These are phyloP conservation scores for Microascus cirrosus DNA, from an alignment of 2,329 filamentous ascomycete genomes.

Conservation along the genomic window DNA sequence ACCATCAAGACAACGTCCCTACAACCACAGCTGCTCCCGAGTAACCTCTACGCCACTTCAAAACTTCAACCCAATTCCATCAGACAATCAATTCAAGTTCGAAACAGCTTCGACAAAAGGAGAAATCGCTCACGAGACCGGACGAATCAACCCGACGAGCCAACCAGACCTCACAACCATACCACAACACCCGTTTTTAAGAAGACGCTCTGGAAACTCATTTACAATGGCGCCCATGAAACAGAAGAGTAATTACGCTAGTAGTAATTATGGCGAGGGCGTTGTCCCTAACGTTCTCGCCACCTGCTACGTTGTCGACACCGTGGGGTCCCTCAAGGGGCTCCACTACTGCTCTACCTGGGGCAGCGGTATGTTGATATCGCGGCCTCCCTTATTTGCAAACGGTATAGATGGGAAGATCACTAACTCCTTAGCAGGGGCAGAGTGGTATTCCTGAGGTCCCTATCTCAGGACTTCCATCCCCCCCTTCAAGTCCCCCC, in stretches of 20 bases:
- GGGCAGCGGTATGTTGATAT: slow-evolving; percentile 53
- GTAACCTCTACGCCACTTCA: neutral
- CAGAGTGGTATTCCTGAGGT: slow-evolving; percentile 95
- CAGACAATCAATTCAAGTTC: neutral
- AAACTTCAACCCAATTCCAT: neutral
- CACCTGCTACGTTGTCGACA: slow-evolving; percentile 81
- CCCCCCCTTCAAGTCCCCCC: slow-evolving; percentile 81
- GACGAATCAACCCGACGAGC: neutral
- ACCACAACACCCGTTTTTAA: neutral
- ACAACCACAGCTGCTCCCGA: neutral
- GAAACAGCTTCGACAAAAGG: neutral
- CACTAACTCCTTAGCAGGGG: slow-evolving; percentile 37
- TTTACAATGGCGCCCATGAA: slow-evolving; percentile 57
- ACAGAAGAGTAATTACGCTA: slow-evolving; percentile 55
- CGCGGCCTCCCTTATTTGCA: slow-evolving; percentile 1
- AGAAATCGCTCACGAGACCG: neutral
- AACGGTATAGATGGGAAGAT: neutral
- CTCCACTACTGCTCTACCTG: slow-evolving; percentile 95
- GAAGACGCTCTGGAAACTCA: slow-evolving; percentile 7
- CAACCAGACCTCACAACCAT: neutral
- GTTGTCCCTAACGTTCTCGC: slow-evolving; percentile 68
- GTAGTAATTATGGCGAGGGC: slow-evolving; percentile 68
- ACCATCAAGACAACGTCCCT: neutral
- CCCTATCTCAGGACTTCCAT: slow-evolving; percentile 72
- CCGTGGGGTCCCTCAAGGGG: slow-evolving; percentile 60